Evolutionary conservation across 2,329 filamentous ascomycete genomes (phyloP), one percentile per base, ranked within the genome.

Genomic region (Alternaria novae-zelandiae): DNA sequence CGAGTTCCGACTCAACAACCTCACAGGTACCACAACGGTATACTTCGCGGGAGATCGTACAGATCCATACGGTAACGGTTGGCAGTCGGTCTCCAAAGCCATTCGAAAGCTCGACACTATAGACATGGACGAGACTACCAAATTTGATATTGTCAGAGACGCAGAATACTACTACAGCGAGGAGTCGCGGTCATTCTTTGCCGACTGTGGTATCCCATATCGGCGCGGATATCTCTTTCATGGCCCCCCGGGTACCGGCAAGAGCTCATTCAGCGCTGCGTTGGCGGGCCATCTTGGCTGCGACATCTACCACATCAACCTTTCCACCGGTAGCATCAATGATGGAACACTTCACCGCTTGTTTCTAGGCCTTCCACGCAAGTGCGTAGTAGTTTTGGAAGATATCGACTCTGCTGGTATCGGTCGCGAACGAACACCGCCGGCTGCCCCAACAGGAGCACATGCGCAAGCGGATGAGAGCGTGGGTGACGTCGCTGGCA

Each of bases 351-450:
- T 82, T 0, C 74, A 77, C 17, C 61, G 57, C 1, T 63, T 57
- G 8, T 64, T 64, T 5, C 7, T 51, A 7, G 54, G 59, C 12
- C 72, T 83, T n/a, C 78, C 76, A 12, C 66, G 69, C 6, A 74
- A 75, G 51, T 83, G 75, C 59, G 65, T 83, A 21, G 74, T 83
- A 12, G 72, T 83, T 3, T 65, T 83, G n/a, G 79, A 83, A 63
- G 80, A 83, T 57, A 80, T 76, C 41, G 77, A 83, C 57, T 75
- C 75, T 13, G 74, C 76, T 6, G 76, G 76, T 23, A 72, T 77
- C 13, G 69, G 63, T 45, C 74, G 74, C 30, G 74, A 76, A 58
- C 59, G 63, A 30, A 21, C 17, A 25, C 32, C 61, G n/a, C 36
- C 17, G 6, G 15, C 26, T 21, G 54, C 45, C 30, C 15, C 11